Percentiles rank a stretch among this genome's conserved stretches.
phyloP scores from a whole-genome alignment of 202 grass and related monocot genomes.

The Cymbopogon flexuosus region DNA sequence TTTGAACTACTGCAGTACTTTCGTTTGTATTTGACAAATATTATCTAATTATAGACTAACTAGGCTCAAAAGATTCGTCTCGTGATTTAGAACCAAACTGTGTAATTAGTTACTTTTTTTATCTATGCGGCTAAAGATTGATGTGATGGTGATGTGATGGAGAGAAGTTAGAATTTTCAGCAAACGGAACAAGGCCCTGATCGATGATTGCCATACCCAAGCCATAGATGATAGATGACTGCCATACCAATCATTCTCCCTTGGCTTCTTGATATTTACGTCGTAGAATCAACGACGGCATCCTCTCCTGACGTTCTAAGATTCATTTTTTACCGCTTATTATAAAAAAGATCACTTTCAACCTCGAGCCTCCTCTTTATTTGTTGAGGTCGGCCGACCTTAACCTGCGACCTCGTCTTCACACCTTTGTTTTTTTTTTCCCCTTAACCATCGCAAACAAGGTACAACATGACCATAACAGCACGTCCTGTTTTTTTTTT shows the following conservation, averaged over 20 bases:
- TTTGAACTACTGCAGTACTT: too few species aligned
- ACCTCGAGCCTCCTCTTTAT: neutral
- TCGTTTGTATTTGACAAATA: too few species aligned
- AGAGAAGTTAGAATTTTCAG: too few species aligned
- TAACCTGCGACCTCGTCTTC: too few species aligned
- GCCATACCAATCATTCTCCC: neutral
- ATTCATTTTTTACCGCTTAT: neutral
- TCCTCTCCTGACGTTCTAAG: neutral
- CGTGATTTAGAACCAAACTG: too few species aligned
- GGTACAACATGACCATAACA: neutral
- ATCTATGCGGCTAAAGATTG: too few species aligned
- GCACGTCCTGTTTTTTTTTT: neutral
- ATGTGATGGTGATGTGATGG: too few species aligned
- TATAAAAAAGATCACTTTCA: neutral
- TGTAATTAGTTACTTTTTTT: too few species aligned
- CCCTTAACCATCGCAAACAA: too few species aligned
- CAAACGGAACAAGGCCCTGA: neutral
- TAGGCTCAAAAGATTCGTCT: too few species aligned
- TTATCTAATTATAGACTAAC: too few species aligned
- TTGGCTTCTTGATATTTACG: neutral
- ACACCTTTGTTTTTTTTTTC: too few species aligned
- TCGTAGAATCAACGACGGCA: neutral
- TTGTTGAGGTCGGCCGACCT: neutral
- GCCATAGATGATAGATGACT: neutral
- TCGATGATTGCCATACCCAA: neutral